These are phyloP conservation scores for Hypoxylon sp. DNA, from an alignment of 2,329 filamentous ascomycete genomes.

Conservation along the genomic window DNA sequence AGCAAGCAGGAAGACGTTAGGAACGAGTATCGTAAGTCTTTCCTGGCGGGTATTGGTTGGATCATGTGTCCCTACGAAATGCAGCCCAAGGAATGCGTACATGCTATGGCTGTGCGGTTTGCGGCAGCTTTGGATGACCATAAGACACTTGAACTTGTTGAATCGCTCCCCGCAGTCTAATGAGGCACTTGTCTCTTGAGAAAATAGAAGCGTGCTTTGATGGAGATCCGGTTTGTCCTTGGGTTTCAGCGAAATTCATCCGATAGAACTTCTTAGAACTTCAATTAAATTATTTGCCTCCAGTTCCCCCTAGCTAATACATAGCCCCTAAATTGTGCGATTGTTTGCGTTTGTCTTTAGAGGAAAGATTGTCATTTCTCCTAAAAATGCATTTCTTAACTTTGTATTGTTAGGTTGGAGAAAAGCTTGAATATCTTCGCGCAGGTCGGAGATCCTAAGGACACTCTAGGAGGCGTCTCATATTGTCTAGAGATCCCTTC, in stretches of 20 bases:
- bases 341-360: neutral
- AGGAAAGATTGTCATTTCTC: neutral
- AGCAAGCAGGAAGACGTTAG: conserved; percentile 46
- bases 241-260: neutral
- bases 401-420: too few relatives aligned
- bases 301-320: neutral
- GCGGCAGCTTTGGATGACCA: conserved; percentile 53
- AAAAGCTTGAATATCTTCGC: too few relatives aligned
- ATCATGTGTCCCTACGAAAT: conserved; percentile 53
- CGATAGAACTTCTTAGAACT: neutral
- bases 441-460: too few relatives aligned
- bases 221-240: neutral
- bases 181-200: neutral
- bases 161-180: conserved; percentile 44
- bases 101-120: conserved; percentile 52
- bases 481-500: too few relatives aligned
- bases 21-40: conserved; percentile 52
- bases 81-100: conserved; percentile 52
- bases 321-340: neutral
- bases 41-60: conserved; percentile 53
- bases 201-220: neutral
- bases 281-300: neutral
- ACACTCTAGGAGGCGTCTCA: too few relatives aligned
- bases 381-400: too few relatives aligned
- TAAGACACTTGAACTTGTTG: conserved; percentile 51